phyloP scores from a whole-genome alignment of 345 rosid genomes.

The Punica granatum region DNA sequence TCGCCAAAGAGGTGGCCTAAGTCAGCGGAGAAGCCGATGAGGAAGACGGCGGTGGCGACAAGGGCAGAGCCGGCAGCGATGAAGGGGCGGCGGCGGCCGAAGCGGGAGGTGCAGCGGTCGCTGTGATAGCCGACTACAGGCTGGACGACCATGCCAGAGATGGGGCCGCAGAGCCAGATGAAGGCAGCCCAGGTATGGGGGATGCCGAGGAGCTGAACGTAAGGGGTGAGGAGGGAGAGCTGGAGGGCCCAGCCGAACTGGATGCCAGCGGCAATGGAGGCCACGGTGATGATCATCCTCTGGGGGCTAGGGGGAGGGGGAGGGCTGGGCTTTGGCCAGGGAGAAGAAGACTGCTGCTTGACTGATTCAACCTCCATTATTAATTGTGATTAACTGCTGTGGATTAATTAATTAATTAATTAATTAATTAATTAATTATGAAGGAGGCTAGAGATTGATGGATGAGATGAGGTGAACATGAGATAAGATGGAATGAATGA shows the following conservation, averaged over 20 bases:
- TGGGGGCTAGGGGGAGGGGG: slow-evolving; percentile 19
- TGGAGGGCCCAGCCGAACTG: slow-evolving; percentile 97
- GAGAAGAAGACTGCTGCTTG: background rate
- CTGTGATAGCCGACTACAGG: slow-evolving; percentile 81
- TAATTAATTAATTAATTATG: no score
- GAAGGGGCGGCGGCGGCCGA: slow-evolving; percentile 90
- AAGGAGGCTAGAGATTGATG: no score
- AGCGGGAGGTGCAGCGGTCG: slow-evolving; percentile 62
- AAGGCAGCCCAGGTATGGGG: slow-evolving; percentile 82
- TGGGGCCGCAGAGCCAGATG: slow-evolving; percentile 92
- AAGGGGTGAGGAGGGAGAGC: slow-evolving; percentile 77
- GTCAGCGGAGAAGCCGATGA: slow-evolving; percentile 82
- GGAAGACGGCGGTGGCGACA: slow-evolving; percentile 56
- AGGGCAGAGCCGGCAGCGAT: slow-evolving; percentile 44
- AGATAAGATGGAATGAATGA: background rate
- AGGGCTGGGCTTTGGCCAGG: slow-evolving; percentile 1
- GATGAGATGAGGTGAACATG: background rate
- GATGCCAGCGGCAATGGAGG: slow-evolving; percentile 80
- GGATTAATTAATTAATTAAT: no score
- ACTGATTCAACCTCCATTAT: slow-evolving; percentile 4
- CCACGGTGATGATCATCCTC: slow-evolving; percentile 49
- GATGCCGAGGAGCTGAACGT: slow-evolving; percentile 75
- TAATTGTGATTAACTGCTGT: no score
- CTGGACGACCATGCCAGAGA: slow-evolving; percentile 85
- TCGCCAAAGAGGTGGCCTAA: slow-evolving; percentile 60